Conservation (phyloP, 139 green algal genomes). For the Penium margaritaceum region DNA sequence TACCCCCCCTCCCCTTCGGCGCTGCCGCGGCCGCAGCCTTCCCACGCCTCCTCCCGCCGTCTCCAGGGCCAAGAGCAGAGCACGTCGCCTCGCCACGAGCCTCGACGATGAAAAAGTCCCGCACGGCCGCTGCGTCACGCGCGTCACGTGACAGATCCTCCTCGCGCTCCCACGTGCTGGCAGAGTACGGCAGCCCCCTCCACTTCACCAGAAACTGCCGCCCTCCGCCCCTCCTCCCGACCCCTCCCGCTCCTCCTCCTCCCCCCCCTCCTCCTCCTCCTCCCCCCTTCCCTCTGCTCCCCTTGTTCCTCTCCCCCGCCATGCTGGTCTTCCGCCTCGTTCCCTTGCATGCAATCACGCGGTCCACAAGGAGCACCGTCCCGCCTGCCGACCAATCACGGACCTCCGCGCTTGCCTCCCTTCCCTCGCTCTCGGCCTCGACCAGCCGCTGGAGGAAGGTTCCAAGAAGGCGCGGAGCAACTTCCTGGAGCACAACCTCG, state of each 20-base stretch:
- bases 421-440: background rate
- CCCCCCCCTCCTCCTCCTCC: background rate
- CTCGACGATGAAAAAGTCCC: slow-evolving; percentile 1
- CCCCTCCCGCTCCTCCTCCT: background rate
- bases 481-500: background rate
- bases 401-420: background rate
- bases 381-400: too few relatives aligned
- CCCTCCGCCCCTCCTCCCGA: background rate
- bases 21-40: background rate
- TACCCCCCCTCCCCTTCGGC: too few relatives aligned
- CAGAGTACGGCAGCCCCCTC: slow-evolving; percentile 12
- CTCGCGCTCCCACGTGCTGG: slow-evolving; percentile 13
- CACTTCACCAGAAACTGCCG: slow-evolving; percentile 33
- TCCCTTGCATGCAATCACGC: too few relatives aligned
- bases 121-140: slow-evolving; percentile 6
- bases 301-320: too few relatives aligned
- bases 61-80: too few relatives aligned
- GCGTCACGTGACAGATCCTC: background rate
- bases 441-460: background rate
- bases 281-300: background rate
- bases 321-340: too few relatives aligned
- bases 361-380: too few relatives aligned
- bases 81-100: background rate
- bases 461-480: background rate
- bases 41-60: background rate